Conservation (phyloP, 1,284 basidiomycete species). For the Ganoderma leucocontextum region DNA sequence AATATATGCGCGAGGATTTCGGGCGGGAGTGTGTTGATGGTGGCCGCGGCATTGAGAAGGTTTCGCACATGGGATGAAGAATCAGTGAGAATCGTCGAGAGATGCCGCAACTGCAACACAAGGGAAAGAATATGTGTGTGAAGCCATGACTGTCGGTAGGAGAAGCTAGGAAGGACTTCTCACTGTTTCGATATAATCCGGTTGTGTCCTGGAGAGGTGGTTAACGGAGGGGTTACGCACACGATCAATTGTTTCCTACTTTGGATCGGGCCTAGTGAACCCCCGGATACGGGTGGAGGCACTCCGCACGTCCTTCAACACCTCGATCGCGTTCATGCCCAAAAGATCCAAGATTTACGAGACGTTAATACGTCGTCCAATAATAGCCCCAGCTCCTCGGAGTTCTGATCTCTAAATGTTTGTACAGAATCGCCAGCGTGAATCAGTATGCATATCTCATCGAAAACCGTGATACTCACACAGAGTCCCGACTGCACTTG, state of each 20-base stretch:
- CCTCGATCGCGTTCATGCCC: neutral
- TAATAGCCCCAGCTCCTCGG: neutral
- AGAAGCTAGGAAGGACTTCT: neutral
- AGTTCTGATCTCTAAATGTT: too few relatives aligned
- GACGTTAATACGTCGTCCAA: neutral
- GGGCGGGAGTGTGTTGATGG: conserved; percentile 58
- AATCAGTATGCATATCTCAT: neutral
- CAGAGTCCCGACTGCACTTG: neutral
- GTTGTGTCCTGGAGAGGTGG: neutral
- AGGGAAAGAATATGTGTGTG: neutral
- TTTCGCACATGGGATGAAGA: conserved; percentile 9
- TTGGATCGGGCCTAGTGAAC: neutral
- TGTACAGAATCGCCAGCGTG: neutral
- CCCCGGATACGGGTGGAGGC: neutral
- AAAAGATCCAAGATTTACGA: neutral
- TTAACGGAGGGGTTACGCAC: neutral
- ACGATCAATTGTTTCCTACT: neutral
- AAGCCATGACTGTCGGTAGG: neutral
- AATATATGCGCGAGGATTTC: conserved; percentile 67
- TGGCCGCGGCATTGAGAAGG: conserved; percentile 10
- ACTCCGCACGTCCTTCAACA: neutral
- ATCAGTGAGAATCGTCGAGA: neutral
- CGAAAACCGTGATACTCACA: neutral
- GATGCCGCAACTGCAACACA: conserved; percentile 5
- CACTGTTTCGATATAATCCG: conserved; percentile 1